These are phyloP conservation scores for Podila clonocystis DNA, from an alignment of 192 early-diverging fungal species.

Conservation along the genomic window DNA sequence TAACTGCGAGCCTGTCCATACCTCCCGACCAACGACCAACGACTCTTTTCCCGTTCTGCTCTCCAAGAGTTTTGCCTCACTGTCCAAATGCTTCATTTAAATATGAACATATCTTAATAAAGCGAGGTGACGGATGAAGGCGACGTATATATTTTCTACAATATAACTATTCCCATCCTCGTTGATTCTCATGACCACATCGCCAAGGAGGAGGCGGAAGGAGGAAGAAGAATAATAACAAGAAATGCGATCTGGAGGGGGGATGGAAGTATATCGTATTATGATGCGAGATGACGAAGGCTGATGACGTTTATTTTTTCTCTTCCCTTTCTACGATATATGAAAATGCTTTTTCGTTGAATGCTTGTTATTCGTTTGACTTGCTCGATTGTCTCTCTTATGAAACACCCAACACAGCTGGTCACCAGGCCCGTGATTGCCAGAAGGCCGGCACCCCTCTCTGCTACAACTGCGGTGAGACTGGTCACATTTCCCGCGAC, in stretches of 20 bases:
- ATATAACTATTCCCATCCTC: slow-evolving; percentile 17
- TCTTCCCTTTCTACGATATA: slow-evolving; percentile 10
- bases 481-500: slow-evolving; percentile 52
- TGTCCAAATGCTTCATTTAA: slow-evolving; percentile 25
- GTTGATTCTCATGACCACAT: slow-evolving; percentile 14
- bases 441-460: slow-evolving; percentile 55
- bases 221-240: background rate
- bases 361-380: background rate
- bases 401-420: slow-evolving; percentile 38
- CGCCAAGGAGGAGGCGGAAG: background rate
- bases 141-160: slow-evolving; percentile 37
- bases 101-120: slow-evolving; percentile 40
- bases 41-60: background rate
- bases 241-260: slow-evolving; percentile 8
- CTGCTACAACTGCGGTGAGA: slow-evolving; percentile 66
- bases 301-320: slow-evolving; percentile 22
- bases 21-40: background rate
- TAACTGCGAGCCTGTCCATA: too few species aligned
- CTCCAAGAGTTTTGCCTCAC: background rate
- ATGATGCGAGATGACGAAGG: slow-evolving; percentile 18
- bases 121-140: slow-evolving; percentile 48
- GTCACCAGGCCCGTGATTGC: slow-evolving; percentile 66
- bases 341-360: background rate
- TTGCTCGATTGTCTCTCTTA: slow-evolving; percentile 1
- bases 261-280: background rate